phyloP scores from a whole-genome alignment of 139 green algal genomes.

The Closterium sp. region DNA sequence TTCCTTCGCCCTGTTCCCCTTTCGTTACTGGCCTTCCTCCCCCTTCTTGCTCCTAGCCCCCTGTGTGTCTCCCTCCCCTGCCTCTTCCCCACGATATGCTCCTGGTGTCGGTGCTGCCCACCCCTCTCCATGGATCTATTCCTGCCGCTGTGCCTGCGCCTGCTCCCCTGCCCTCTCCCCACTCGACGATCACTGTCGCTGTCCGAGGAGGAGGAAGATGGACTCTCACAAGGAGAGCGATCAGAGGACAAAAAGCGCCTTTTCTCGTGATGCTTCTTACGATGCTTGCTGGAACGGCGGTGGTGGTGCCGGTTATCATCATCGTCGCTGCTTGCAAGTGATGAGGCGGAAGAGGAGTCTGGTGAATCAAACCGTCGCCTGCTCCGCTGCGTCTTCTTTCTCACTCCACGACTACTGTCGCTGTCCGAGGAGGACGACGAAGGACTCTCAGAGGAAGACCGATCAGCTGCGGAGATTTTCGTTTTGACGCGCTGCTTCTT shows the following conservation, averaged over 20 bases:
- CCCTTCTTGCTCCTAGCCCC: too few species aligned
- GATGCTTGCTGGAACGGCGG: neutral
- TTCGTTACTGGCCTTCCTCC: too few species aligned
- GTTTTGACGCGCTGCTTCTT: too few species aligned
- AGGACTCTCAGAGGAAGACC: too few species aligned
- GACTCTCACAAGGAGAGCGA: neutral
- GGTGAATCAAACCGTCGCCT: neutral
- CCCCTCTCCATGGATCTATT: neutral
- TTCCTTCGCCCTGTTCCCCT: neutral
- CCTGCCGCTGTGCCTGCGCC: neutral
- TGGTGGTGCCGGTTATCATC: neutral
- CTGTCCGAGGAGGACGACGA: too few species aligned
- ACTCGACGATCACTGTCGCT: neutral
- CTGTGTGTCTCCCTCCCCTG: neutral
- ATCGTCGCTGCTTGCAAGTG: neutral
- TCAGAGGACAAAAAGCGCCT: neutral
- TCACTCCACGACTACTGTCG: too few species aligned
- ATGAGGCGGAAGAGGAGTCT: neutral
- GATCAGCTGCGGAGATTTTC: too few species aligned
- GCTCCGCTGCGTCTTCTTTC: too few species aligned
- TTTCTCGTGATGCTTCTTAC: neutral
- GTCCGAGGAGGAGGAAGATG: neutral
- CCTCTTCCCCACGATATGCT: neutral
- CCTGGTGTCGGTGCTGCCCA: neutral
- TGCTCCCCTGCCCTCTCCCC: neutral